Conservation (phyloP, 768 basidiomycete species). For the Myochromella boudieri region DNA sequence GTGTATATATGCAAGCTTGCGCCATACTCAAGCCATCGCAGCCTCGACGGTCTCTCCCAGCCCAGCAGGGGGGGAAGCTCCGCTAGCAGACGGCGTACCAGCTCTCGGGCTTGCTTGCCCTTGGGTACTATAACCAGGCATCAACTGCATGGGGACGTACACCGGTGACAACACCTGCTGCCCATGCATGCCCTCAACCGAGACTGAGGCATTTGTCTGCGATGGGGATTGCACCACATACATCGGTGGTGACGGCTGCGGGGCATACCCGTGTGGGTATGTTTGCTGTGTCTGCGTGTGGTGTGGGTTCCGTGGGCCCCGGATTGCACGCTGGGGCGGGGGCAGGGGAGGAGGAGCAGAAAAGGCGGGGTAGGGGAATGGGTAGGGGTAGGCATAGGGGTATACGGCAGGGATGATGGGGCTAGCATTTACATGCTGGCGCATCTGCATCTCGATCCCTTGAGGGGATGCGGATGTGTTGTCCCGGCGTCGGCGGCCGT, state of each 20-base stretch:
- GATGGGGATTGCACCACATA: constrained; percentile 22
- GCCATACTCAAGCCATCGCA: no score
- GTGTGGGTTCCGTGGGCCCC: constrained; percentile 21
- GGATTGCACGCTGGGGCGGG: constrained; percentile 15
- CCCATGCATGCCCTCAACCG: constrained; percentile 5
- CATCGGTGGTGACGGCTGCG: constrained; percentile 26
- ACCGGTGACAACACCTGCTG: constrained; percentile 17
- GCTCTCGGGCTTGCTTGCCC: no score
- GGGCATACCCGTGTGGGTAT: constrained; percentile 28
- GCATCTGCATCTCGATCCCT: constrained; percentile 11
- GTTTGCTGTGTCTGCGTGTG: constrained; percentile 14
- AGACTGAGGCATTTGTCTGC: constrained; percentile 11
- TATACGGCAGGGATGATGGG: constrained; percentile 30
- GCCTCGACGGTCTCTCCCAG: no score
- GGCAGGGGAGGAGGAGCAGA: no score
- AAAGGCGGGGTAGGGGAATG: constrained; percentile 24
- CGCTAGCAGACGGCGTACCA: no score
- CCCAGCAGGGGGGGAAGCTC: no score
- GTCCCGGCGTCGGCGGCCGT: constrained; percentile 12
- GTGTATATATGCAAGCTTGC: no score
- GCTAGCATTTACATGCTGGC: constrained; percentile 8
- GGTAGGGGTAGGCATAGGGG: constrained; percentile 31
- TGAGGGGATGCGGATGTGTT: constrained; percentile 15
- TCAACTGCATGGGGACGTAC: constrained; percentile 18
- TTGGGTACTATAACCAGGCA: no score